Evolutionary conservation across 1,139 yeast genomes (phyloP).

Genomic region (Debaryomycetaceae sp.): DNA sequence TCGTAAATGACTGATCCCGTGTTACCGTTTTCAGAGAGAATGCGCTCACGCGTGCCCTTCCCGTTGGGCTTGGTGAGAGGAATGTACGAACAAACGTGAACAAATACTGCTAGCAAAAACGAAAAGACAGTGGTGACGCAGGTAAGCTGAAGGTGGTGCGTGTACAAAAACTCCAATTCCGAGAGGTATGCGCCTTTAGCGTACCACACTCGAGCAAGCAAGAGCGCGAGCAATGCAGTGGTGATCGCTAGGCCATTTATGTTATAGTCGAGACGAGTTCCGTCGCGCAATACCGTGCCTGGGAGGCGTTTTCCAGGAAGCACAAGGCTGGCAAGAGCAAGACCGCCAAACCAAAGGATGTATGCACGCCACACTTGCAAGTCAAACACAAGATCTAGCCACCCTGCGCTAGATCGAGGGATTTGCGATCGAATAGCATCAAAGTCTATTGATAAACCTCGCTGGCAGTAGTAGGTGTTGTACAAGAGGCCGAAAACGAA

Average conservation of each 20-base stretch:
- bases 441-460: constrained; percentile 37
- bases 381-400: constrained; percentile 22
- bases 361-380: constrained; percentile 52
- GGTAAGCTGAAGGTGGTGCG: constrained; percentile 55
- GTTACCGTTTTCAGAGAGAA: constrained; percentile 82
- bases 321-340: constrained; percentile 52
- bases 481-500: constrained; percentile 46
- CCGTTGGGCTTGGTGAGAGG: constrained; percentile 45
- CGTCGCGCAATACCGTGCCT: constrained; percentile 73
- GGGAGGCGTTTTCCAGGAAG: constrained; percentile 62
- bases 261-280: constrained; percentile 56
- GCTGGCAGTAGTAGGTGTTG: constrained; percentile 44
- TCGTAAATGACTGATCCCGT: constrained; percentile 68
- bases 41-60: constrained; percentile 47
- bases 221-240: constrained; percentile 30
- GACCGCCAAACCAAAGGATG: constrained; percentile 59
- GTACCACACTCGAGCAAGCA: constrained; percentile 39
- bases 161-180: constrained; percentile 67
- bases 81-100: constrained; percentile 57
- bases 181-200: constrained; percentile 51
- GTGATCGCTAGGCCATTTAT: constrained; percentile 69
- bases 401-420: constrained; percentile 15
- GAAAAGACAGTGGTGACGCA: constrained; percentile 57
- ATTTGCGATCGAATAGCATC: constrained; percentile 17
- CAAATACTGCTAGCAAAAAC: constrained; percentile 47